Percentiles rank a stretch among this genome's conserved stretches.
phyloP scores from a whole-genome alignment of 108 stramenopile species.

The Nitzschia inconspicua region DNA sequence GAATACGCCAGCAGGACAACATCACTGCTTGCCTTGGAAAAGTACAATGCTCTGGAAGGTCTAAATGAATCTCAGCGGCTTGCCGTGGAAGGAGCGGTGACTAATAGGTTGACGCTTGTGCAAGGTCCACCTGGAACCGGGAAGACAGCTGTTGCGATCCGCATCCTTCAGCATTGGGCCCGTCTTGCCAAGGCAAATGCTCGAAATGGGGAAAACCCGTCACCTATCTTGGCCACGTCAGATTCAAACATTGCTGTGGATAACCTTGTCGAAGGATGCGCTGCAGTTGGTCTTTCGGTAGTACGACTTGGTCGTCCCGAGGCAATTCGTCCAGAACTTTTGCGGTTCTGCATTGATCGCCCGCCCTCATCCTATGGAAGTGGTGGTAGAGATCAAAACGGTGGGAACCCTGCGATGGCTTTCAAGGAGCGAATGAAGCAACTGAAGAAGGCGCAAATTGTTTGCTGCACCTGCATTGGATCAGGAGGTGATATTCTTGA shows the following conservation, averaged over 20 bases:
- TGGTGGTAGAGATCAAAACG: slow-evolving; percentile 9
- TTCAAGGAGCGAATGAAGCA: slow-evolving; percentile 83
- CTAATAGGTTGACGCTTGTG: slow-evolving; percentile 85
- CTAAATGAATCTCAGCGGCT: slow-evolving; percentile 84
- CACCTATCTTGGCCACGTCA: slow-evolving; percentile 83
- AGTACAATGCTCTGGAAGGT: slow-evolving; percentile 81
- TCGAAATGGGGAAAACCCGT: slow-evolving; percentile 49
- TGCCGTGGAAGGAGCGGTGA: slow-evolving; percentile 84
- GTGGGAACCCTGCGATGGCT: slow-evolving; percentile 30
- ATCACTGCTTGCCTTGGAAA: slow-evolving; percentile 70
- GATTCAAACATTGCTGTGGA: slow-evolving; percentile 98
- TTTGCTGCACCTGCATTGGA: slow-evolving; percentile 94
- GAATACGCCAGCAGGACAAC: slow-evolving; percentile 62
- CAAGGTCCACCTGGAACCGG: slow-evolving; percentile 86
- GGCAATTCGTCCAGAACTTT: slow-evolving; percentile 86
- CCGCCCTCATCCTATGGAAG: slow-evolving; percentile 56
- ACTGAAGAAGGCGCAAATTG: slow-evolving; percentile 86
- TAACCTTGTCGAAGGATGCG: slow-evolving; percentile 94
- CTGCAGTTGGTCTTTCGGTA: slow-evolving; percentile 81
- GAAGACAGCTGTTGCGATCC: slow-evolving; percentile 89
- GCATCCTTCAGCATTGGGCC: slow-evolving; percentile 89
- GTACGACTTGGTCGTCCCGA: slow-evolving; percentile 93
- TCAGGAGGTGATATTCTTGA: slow-evolving; percentile 88
- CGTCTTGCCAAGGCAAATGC: slow-evolving; percentile 51
- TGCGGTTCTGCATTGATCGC: slow-evolving; percentile 85